Percentiles rank a stretch among this genome's conserved stretches.
These are phyloP conservation scores for Agaricales sp. DNA, from an alignment of 1,284 basidiomycete genomes.

Conservation along the genomic window DNA sequence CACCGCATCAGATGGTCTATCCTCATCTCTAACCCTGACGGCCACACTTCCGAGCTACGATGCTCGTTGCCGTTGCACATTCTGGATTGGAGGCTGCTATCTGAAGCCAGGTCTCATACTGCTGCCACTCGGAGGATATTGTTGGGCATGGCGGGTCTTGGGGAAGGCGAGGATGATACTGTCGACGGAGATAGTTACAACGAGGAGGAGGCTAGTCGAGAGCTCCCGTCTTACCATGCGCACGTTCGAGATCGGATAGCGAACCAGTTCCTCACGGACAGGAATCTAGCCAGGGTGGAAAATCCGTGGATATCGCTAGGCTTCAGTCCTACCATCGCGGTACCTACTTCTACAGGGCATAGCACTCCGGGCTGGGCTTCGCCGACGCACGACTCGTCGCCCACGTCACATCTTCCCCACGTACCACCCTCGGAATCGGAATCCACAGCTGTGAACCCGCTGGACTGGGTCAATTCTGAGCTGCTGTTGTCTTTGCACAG, in stretches of 20 bases:
- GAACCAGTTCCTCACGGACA: slow-evolving; percentile 60
- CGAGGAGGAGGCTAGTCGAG: slow-evolving; percentile 47
- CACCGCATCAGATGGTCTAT: slow-evolving; percentile 74
- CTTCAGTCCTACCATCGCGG: slow-evolving; percentile 22
- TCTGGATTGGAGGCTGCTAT: slow-evolving; percentile 61
- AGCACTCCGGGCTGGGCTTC: neutral
- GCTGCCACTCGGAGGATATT: slow-evolving; percentile 58
- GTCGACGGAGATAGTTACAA: slow-evolving; percentile 22
- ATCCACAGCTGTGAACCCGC: slow-evolving; percentile 28
- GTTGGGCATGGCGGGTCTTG: slow-evolving; percentile 19
- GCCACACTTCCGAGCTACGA: slow-evolving; percentile 82
- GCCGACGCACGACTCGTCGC: slow-evolving; percentile 5
- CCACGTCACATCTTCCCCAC: slow-evolving; percentile 32
- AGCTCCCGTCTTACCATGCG: slow-evolving; percentile 78
- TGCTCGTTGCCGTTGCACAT: slow-evolving; percentile 85
- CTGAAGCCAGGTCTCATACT: slow-evolving; percentile 66
- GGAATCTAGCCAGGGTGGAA: slow-evolving; percentile 51
- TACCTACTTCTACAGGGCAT: neutral
- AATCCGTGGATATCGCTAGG: slow-evolving; percentile 48
- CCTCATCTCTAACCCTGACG: slow-evolving; percentile 76
- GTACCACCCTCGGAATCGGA: slow-evolving; percentile 23
- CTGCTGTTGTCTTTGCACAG: slow-evolving; percentile 54
- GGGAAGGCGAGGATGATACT: neutral
- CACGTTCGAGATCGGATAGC: slow-evolving; percentile 88
- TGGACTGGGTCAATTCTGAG: slow-evolving; percentile 79